Base-by-base conservation (phyloP, 192 early-diverging fungal species). In the Backusella tarrabulga region DNA sequence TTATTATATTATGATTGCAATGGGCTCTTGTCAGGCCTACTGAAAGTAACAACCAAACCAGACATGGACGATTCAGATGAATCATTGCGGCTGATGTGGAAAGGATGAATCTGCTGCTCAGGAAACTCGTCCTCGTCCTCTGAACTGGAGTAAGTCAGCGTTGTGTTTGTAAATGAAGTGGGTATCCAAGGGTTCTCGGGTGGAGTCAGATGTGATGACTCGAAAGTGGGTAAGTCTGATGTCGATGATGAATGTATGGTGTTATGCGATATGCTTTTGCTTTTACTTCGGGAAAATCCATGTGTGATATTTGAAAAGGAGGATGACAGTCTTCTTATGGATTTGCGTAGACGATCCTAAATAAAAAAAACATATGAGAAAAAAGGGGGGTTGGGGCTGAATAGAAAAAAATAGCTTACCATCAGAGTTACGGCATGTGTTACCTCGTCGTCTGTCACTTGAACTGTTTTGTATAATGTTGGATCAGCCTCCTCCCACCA, bases 401-500 rank as follows among this genome's bases (percentile, higher is more conserved):
- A 50, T 50, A 38, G 42, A 66, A 23, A 23, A 23, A 52, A 8
- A 54, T 21, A 56, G 19, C 44, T 84, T 77, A 92, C 92, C 71
- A 91, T 91, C 12, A 92, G 78, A 2, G 89, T 89, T 0, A 94
- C 87, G 1, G 93, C 92, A 14, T 85, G 78, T 35, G 89, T 88
- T 0, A 99, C 87, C 77, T 99, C 96, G 40, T 96, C 95, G n/a
- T 92, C 90, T 2, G 95, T 93, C n/a, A 98, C 91, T 7, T 89
- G 83, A 6, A 97, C 84, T 17, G 88, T 88, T 34, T 90, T 91
- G 44, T 90, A 86, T 42, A 89, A 84, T 2, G 83, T 76, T 36
- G 94, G 95, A 78, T 96, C 92, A 6, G 94, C 92, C 72, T 93
- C 92, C 34, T 85, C 80, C n/a, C 91, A 91, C 96, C 96, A 97